Evolutionary conservation across 352 stramenopile species (phyloP), one percentile per base, ranked within the genome.

Genomic region (Phytophthora quininea): DNA sequence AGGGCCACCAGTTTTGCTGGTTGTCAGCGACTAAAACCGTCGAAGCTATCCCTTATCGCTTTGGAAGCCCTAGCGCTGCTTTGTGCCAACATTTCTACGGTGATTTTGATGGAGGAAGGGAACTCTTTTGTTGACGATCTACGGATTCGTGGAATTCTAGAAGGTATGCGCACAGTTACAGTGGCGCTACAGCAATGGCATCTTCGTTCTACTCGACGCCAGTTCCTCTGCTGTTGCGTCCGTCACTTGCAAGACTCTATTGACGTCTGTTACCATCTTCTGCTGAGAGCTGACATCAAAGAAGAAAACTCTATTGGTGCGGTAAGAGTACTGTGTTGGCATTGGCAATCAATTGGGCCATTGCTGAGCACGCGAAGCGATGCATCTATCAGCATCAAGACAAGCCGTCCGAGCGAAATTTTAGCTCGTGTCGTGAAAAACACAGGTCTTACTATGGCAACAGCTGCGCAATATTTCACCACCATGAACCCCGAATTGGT

Each of bases 291-390:
- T n/a, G 52, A 54, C 24, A 35, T 12, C 33, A 31, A 40, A 40
- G 46, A 12, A 11, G 50, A 49, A 49, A 37, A 46, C 3, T 51
- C 8, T 19, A 38, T 24, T 42, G 64, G 32, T 35, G 57, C 46
- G 7, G 4, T 81, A 4, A 61, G 76, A 24, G 73, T 82, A 58
- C 14, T 91, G 1, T 71, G 64, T n/a, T 93, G 86, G 86, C 83
- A 93, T 51, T 93, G 83, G 86, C 79, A 74, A 12, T 59, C 72
- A 30, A 73, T 67, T 1, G 74, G 62, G 8, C 54, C 80, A 63
- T 65, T 88, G 43, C 27, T 92, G 57, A 91, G 83, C 58, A 69
- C 76, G 3, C 78, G 86, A 14, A 83, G 73, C 45, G 62, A 77
- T 8, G 46, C 27, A 40, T 64, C 69, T 1, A 61, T 75, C n/a